Evolutionary conservation across 2,329 filamentous ascomycete species (phyloP).

Genomic region (Lasiodiplodia sp.): DNA sequence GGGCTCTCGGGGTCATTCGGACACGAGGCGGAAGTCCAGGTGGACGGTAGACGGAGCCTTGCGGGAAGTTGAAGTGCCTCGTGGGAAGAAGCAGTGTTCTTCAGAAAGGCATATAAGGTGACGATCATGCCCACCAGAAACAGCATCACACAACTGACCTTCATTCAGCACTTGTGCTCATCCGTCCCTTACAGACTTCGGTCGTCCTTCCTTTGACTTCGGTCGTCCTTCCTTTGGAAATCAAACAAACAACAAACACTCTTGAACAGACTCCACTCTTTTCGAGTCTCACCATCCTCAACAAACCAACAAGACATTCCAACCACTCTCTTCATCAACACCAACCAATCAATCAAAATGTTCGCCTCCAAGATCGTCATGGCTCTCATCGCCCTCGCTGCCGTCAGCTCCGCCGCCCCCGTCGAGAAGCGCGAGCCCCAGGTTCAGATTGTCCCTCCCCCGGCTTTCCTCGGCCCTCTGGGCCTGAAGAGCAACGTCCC

Average conservation of each 20-base stretch:
- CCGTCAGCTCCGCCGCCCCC: not conserved
- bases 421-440: constrained; percentile 14
- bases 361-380: constrained; percentile 15
- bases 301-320: not conserved
- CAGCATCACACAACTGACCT: not conserved
- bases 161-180: not conserved
- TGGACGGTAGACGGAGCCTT: not conserved
- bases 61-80: not conserved
- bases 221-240: constrained; percentile 18
- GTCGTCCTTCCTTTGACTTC: constrained; percentile 10
- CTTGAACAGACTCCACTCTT: not conserved
- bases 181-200: not conserved
- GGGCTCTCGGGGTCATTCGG: not conserved
- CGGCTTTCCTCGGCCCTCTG: not conserved
- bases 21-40: not conserved
- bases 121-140: not conserved
- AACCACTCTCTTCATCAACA: not conserved
- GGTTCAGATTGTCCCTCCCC: not conserved
- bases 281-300: not conserved
- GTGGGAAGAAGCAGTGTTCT: not conserved
- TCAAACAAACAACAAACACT: not conserved
- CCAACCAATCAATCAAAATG: not conserved
- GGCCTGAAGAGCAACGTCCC: not conserved
- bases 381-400: constrained; percentile 2
- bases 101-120: not conserved